Evolutionary conservation across 2,329 filamentous ascomycete genomes (phyloP).

Genomic region (Botryotinia calthae): DNA sequence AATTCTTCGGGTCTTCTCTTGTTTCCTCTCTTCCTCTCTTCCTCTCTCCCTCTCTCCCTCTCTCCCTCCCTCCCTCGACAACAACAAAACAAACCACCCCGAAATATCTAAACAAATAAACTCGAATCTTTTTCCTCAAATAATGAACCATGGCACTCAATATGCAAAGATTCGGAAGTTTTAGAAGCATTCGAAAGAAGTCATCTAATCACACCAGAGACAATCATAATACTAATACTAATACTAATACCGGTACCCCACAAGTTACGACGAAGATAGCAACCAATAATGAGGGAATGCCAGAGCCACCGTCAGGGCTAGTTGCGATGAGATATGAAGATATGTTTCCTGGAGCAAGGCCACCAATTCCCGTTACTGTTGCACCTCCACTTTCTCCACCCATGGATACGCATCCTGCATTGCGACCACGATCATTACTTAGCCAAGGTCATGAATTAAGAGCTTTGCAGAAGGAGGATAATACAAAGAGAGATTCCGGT

Average conservation of each 20-base stretch:
- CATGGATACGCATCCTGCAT: constrained; percentile 35
- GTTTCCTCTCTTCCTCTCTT: too few species aligned
- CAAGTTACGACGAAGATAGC: constrained; percentile 19
- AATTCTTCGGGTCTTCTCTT: background rate
- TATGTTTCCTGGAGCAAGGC: constrained; percentile 52
- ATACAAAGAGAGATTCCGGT: constrained; percentile 53
- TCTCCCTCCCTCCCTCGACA: background rate
- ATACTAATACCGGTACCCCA: constrained; percentile 7
- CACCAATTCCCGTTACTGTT: constrained; percentile 49
- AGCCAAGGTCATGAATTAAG: constrained; percentile 20
- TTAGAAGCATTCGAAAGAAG: background rate
- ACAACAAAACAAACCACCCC: background rate
- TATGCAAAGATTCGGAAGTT: constrained; percentile 14
- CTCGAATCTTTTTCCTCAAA: background rate
- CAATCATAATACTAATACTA: background rate
- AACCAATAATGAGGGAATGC: constrained; percentile 21
- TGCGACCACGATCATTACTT: constrained; percentile 25
- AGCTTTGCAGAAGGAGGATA: constrained; percentile 44
- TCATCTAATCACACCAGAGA: background rate
- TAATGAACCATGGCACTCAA: constrained; percentile 17
- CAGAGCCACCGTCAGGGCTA: constrained; percentile 41
- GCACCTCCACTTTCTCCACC: constrained; percentile 34
- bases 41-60: background rate
- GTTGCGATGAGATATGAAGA: constrained; percentile 61
- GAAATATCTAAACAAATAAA: background rate